Conservation (phyloP, 306 rosid species). For the Inga laurina region DNA sequence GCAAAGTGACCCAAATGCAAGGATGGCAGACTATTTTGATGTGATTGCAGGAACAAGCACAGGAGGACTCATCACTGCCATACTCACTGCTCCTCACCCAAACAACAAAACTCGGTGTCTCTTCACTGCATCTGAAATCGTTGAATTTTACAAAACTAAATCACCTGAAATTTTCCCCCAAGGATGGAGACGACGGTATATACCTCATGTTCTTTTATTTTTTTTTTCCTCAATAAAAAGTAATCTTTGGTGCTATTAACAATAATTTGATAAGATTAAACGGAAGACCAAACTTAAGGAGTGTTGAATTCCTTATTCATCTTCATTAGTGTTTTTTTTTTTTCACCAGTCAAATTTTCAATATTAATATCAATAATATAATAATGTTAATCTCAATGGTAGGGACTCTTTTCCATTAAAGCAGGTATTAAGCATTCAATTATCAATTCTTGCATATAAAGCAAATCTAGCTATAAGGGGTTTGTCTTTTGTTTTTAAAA, state of each 20-base stretch:
- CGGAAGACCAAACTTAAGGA: no score
- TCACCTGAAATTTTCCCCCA: conserved; percentile 33
- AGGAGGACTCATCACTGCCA: conserved; percentile 39
- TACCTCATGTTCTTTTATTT: not conserved
- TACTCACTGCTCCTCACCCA: conserved; percentile 37
- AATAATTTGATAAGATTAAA: no score
- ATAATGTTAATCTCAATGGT: no score
- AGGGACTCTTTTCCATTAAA: no score
- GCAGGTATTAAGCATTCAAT: no score
- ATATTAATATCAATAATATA: no score
- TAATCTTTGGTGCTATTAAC: not conserved
- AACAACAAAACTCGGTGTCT: not conserved
- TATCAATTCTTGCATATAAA: no score
- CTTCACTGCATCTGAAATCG: conserved; percentile 33
- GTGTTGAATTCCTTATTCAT: no score
- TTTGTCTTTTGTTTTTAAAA: no score
- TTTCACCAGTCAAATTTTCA: no score
- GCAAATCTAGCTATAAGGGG: no score
- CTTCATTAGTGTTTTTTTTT: no score
- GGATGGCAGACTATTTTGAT: conserved; percentile 44
- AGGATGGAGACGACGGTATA: not conserved
- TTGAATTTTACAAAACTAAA: conserved; percentile 25
- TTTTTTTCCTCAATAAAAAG: not conserved
- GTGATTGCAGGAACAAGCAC: conserved; percentile 38
- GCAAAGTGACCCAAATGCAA: conserved; percentile 22